Evolutionary conservation across 78 protist species (phyloP), one percentile per base, ranked within the genome.

Genomic region (Pelomyxa schiedti): DNA sequence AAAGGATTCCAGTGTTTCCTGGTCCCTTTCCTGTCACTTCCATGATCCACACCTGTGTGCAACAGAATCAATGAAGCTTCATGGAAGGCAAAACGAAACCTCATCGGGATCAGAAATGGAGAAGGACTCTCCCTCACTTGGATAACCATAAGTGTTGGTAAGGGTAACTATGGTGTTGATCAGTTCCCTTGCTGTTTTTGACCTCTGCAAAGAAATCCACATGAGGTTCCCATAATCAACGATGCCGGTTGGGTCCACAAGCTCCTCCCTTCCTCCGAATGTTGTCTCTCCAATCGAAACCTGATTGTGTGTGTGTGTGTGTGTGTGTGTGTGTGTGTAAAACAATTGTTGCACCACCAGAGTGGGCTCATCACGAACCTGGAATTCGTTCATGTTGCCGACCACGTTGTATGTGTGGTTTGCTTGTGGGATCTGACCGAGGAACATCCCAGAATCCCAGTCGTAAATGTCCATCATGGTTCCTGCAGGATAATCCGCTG

Each of bases 41-140:
- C 81, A 77, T 67, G 9, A 77, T 53, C 85, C 85, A 80, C 38
- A n/a, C n/a, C n/a, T n/a, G n/a, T n/a, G n/a, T n/a, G n/a, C n/a
- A n/a, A n/a, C n/a, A n/a, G n/a, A n/a, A n/a, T n/a, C n/a, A n/a
- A n/a, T n/a, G n/a, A n/a, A n/a, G n/a, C n/a, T n/a, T n/a, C n/a
- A n/a, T n/a, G n/a, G n/a, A n/a, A n/a, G n/a, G n/a, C n/a, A n/a
- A n/a, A n/a, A n/a, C n/a, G n/a, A n/a, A n/a, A 42, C 43, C 28
- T 80, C 85, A 22, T 42, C 4, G 29, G 29, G 5, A 69, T 81
- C 86, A 52, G 80, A 1, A 37, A 81, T 40, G 4, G 81, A 64
- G 74, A 81, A 81, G 39, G 83, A 22, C 80, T 81, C 86, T 4
- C 80, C 80, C 28, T 5, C 22, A 32, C 47, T 28, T 36, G 81